Percentiles rank a stretch among this genome's conserved stretches.
phyloP scores from a whole-genome alignment of 352 stramenopile genomes.

The Phytophthora pisi region DNA sequence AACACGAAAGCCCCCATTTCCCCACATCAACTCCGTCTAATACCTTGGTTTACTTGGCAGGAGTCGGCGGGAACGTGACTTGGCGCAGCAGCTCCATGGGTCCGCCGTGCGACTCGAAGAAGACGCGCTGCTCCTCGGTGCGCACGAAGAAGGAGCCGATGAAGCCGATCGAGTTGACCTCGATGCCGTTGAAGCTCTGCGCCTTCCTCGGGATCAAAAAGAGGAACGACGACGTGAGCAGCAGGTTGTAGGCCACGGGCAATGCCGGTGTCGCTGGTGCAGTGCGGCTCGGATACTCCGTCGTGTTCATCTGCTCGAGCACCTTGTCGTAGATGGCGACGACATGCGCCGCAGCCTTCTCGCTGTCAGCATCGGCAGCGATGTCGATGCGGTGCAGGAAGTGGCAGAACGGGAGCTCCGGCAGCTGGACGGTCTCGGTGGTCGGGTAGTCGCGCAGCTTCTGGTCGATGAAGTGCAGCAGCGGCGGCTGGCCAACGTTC shows the following conservation, averaged over 20 bases:
- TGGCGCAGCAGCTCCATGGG: constrained; percentile 63
- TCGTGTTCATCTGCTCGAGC: constrained; percentile 49
- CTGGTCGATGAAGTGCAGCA: constrained; percentile 77
- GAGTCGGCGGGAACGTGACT: constrained; percentile 62
- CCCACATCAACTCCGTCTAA: constrained; percentile 13
- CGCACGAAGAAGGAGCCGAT: constrained; percentile 82
- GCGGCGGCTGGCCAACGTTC: constrained; percentile 49
- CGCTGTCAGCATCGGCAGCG: constrained; percentile 37
- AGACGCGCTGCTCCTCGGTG: constrained; percentile 59
- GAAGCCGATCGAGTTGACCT: constrained; percentile 88
- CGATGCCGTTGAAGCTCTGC: constrained; percentile 63
- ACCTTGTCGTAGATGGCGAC: constrained; percentile 55
- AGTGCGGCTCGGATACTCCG: constrained; percentile 29
- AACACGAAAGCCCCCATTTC: constrained; percentile 31
- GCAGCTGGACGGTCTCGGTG: constrained; percentile 54
- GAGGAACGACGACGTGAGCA: constrained; percentile 77
- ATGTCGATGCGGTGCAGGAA: constrained; percentile 72
- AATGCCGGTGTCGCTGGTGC: constrained; percentile 16
- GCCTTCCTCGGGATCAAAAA: constrained; percentile 70
- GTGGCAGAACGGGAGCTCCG: constrained; percentile 74
- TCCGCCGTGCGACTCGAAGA: constrained; percentile 53
- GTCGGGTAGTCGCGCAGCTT: constrained; percentile 42
- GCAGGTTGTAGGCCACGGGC: constrained; percentile 73
- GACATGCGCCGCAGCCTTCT: constrained; percentile 48
- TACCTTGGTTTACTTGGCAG: constrained; percentile 7